Percentiles rank a stretch among this genome's conserved stretches.
phyloP scores from a whole-genome alignment of 1,284 basidiomycete genomes.

The Ganoderma resinaceum region DNA sequence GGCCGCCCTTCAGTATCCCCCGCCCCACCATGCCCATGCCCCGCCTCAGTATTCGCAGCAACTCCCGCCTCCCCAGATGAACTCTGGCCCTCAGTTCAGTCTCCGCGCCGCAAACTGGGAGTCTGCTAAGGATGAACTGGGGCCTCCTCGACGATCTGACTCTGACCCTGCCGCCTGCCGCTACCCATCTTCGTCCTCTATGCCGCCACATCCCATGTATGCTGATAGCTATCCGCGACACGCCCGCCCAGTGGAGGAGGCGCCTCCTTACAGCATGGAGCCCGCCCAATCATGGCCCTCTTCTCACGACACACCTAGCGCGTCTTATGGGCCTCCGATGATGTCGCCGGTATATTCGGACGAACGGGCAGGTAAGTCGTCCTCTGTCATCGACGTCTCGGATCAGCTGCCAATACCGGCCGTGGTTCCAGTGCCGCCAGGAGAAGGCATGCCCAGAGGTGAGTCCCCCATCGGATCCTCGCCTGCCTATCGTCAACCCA shows the following conservation, averaged over 20 bases:
- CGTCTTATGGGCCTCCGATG: slow-evolving; percentile 46
- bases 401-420: slow-evolving; percentile 15
- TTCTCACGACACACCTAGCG: slow-evolving; percentile 36
- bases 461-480: slow-evolving; percentile 17
- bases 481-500: slow-evolving; percentile 15
- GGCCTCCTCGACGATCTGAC: slow-evolving; percentile 26
- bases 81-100: slow-evolving; percentile 43
- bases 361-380: slow-evolving; percentile 50
- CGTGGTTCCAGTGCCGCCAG: slow-evolving; percentile 28
- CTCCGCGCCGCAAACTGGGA: slow-evolving; percentile 55
- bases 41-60: slow-evolving; percentile 28
- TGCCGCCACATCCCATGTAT: slow-evolving; percentile 32
- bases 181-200: slow-evolving; percentile 29
- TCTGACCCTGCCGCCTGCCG: slow-evolving; percentile 33
- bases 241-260: slow-evolving; percentile 31
- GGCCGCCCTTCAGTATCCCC: slow-evolving; percentile 37
- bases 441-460: slow-evolving; percentile 35
- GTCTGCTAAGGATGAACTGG: slow-evolving; percentile 31
- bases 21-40: slow-evolving; percentile 31
- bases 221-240: slow-evolving; percentile 35
- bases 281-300: slow-evolving; percentile 33
- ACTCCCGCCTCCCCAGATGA: slow-evolving; percentile 28
- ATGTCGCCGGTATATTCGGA: slow-evolving; percentile 52
- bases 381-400: slow-evolving; percentile 19
- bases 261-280: slow-evolving; percentile 39